These are phyloP conservation scores for Cytospora leucostoma DNA, from an alignment of 2,329 filamentous ascomycete species.

Conservation along the genomic window DNA sequence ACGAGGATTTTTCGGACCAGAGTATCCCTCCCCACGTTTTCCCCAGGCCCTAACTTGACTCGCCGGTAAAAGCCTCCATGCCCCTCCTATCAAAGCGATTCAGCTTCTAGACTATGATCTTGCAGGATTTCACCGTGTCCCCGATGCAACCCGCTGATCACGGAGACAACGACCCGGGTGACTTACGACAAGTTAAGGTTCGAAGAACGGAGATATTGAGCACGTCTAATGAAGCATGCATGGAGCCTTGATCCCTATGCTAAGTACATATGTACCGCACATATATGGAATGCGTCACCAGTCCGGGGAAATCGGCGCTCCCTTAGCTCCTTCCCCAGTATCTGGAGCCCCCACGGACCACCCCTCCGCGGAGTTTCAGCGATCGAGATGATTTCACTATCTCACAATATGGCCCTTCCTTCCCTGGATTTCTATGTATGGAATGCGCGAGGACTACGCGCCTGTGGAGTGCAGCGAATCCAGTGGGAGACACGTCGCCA, in stretches of 20 bases:
- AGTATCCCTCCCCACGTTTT: slow-evolving; percentile 25
- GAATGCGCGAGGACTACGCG: slow-evolving; percentile 6
- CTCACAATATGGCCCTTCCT: too few relatives aligned
- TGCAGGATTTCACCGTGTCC: background rate
- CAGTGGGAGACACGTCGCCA: background rate
- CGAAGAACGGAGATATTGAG: background rate
- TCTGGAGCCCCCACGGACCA: slow-evolving; percentile 24
- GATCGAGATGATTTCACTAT: slow-evolving; percentile 16
- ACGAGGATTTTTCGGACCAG: slow-evolving; percentile 25
- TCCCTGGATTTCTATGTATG: background rate
- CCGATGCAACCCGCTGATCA: background rate
- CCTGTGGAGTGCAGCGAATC: background rate
- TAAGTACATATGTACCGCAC: too few relatives aligned
- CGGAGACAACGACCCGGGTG: background rate
- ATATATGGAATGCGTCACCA: slow-evolving; percentile 20
- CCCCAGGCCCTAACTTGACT: slow-evolving; percentile 16
- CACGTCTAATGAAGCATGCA: background rate
- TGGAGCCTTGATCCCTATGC: background rate
- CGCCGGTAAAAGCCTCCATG: background rate
- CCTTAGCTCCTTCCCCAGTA: slow-evolving; percentile 22
- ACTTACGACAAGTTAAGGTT: background rate
- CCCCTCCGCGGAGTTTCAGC: slow-evolving; percentile 22
- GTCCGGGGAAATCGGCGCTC: slow-evolving; percentile 25
- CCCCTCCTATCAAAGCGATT: background rate
- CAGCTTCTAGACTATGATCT: slow-evolving; percentile 2